A percentile compares a stretch with the other conserved stretches of the same genome.
Evolutionary conservation across 805 yeast species (phyloP).

Genomic region (Sporopachydermia quercuum): DNA sequence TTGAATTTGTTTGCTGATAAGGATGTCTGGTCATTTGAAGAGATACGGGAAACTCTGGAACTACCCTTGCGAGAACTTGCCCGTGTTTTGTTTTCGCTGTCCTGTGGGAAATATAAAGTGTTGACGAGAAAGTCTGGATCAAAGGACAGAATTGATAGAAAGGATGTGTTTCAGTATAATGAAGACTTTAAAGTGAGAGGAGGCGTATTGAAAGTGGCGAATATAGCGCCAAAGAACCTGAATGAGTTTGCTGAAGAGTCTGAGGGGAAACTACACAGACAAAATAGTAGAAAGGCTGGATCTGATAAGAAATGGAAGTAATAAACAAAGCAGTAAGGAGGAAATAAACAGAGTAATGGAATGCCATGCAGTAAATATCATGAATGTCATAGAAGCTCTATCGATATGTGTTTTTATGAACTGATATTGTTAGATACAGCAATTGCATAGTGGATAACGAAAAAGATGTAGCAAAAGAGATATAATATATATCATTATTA

Average conservation of each 20-base stretch:
- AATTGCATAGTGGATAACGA: no score
- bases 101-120: slow-evolving; percentile 11
- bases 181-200: slow-evolving; percentile 5
- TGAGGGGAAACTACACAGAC: no score
- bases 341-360: no score
- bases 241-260: neutral
- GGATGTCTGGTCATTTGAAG: slow-evolving; percentile 7
- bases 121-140: slow-evolving; percentile 5
- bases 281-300: no score
- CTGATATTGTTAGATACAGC: no score
- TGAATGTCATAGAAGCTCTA: no score
- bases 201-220: slow-evolving; percentile 5
- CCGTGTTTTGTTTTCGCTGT: slow-evolving; percentile 13
- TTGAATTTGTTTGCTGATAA: slow-evolving; percentile 11
- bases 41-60: slow-evolving; percentile 6
- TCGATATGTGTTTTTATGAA: no score
- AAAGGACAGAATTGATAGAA: slow-evolving; percentile 3
- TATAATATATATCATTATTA: no score
- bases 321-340: no score
- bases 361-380: no score
- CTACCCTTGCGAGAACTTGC: slow-evolving; percentile 10
- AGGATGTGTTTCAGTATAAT: neutral
- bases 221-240: neutral
- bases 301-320: no score
- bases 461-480: no score